Percentiles rank a stretch among this genome's conserved stretches.
Conservation (phyloP, 768 basidiomycete genomes). For the Clavaria fumosa region DNA sequence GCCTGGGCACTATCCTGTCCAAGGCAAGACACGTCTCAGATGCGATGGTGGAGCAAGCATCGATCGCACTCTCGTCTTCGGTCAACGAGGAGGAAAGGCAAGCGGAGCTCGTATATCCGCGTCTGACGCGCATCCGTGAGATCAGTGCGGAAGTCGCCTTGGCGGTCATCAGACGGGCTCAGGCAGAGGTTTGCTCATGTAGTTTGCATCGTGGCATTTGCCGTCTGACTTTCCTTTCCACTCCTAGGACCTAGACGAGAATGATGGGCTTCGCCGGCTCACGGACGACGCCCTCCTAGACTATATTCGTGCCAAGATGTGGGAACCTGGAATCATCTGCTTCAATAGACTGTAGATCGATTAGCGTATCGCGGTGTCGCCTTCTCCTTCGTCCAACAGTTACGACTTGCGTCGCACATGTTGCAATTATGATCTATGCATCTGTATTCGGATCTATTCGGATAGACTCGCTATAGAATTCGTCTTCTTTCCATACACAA, state of each 20-base stretch:
- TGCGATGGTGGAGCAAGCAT: slow-evolving; percentile 50
- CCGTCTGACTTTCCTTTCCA: neutral
- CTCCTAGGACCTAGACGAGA: slow-evolving; percentile 29
- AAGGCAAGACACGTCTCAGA: slow-evolving; percentile 47
- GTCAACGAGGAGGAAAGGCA: slow-evolving; percentile 39
- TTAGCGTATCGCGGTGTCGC: too few relatives aligned
- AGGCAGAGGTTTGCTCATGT: slow-evolving; percentile 47
- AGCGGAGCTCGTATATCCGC: slow-evolving; percentile 49
- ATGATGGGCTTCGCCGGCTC: slow-evolving; percentile 30
- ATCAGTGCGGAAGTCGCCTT: slow-evolving; percentile 47
- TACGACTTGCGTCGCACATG: too few relatives aligned
- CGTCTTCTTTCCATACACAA: slow-evolving; percentile 39
- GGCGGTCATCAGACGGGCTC: slow-evolving; percentile 48
- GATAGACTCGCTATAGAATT: slow-evolving; percentile 1
- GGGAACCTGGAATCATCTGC: slow-evolving; percentile 26
- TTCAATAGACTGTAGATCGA: slow-evolving; percentile 6
- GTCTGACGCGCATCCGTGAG: slow-evolving; percentile 48
- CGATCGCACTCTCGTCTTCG: slow-evolving; percentile 44
- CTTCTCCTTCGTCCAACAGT: neutral
- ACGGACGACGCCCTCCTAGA: slow-evolving; percentile 31
- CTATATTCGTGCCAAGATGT: slow-evolving; percentile 41
- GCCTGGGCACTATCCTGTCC: slow-evolving; percentile 45
- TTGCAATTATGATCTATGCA: too few relatives aligned
- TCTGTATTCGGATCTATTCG: slow-evolving; percentile 6
- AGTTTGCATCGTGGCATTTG: slow-evolving; percentile 2